A percentile compares a stretch with the other conserved stretches of the same genome.
phyloP scores from a whole-genome alignment of 768 basidiomycete species.

The Infundibulicybe gibba region DNA sequence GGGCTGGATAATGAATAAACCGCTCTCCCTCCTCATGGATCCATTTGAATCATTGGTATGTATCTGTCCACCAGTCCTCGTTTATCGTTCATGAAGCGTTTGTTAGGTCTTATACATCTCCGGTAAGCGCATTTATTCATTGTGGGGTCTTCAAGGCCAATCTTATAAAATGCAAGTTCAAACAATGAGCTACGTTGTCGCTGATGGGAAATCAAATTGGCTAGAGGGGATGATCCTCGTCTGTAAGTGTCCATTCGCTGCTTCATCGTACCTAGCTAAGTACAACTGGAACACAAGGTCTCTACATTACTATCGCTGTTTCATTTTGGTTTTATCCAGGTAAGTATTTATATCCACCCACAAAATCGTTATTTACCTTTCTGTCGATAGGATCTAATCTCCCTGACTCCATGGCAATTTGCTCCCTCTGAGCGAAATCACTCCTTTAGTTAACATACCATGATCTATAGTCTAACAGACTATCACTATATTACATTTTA shows the following conservation, averaged over 20 bases:
- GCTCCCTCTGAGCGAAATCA: background rate
- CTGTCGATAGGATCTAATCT: conserved; percentile 11
- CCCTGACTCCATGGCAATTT: conserved; percentile 9
- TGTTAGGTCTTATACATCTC: conserved; percentile 37
- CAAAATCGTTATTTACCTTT: background rate
- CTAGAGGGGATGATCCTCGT: conserved; percentile 55
- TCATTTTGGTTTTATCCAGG: conserved; percentile 70
- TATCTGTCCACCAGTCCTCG: conserved; percentile 20
- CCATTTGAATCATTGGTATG: conserved; percentile 76
- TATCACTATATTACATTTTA: background rate
- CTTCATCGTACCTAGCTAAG: background rate
- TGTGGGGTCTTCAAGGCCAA: background rate
- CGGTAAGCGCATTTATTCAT: conserved; percentile 22
- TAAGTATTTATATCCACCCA: conserved; percentile 8
- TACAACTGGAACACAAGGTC: conserved; percentile 33
- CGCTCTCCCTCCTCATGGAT: conserved; percentile 80
- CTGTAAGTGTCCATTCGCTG: conserved; percentile 6
- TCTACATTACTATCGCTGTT: conserved; percentile 72
- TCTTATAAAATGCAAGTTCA: conserved; percentile 43
- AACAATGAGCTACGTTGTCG: conserved; percentile 78
- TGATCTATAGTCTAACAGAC: too few species aligned
- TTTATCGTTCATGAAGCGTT: background rate
- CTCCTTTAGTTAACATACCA: background rate
- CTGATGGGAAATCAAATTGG: conserved; percentile 84
- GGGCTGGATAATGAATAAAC: conserved; percentile 81